Evolutionary conservation across 805 yeast species (phyloP).

Genomic region (Starmerella vitae): DNA sequence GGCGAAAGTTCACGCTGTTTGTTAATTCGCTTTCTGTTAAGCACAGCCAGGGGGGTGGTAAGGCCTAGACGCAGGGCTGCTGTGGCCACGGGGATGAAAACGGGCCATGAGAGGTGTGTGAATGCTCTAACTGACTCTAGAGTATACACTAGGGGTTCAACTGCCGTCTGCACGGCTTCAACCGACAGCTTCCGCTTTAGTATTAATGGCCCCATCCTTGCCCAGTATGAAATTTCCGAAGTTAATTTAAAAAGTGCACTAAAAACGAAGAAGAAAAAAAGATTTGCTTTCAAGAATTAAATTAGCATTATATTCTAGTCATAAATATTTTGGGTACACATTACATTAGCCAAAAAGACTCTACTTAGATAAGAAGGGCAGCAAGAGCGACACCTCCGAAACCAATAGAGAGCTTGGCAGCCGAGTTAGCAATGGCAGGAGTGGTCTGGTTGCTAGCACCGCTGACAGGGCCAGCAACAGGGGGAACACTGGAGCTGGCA

Average conservation of each 20-base stretch:
- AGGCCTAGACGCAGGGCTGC: conserved; percentile 47
- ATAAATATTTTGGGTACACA: no score
- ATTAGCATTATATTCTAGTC: no score
- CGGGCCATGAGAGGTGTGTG: conserved; percentile 67
- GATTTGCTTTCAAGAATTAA: no score
- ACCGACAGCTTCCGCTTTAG: background rate
- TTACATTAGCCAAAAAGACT: background rate
- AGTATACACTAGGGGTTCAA: conserved; percentile 15
- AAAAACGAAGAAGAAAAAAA: no score
- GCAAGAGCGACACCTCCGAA: conserved; percentile 16
- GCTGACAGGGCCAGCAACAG: background rate
- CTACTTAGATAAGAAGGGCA: conserved; percentile 9
- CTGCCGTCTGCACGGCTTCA: conserved; percentile 11
- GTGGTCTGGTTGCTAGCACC: conserved; percentile 1
- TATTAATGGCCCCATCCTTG: no score
- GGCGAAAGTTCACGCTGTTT: conserved; percentile 64
- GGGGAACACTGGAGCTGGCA: conserved; percentile 13
- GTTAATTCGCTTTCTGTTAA: conserved; percentile 54
- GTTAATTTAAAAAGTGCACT: no score
- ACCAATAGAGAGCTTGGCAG: conserved; percentile 6
- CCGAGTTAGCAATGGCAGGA: conserved; percentile 12
- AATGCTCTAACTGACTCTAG: conserved; percentile 20
- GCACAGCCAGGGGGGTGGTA: conserved; percentile 67
- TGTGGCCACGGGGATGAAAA: conserved; percentile 61
- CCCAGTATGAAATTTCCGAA: no score